Percentiles rank a stretch among this genome's conserved stretches.
Evolutionary conservation across 1,139 yeast genomes (phyloP).

Genomic region (Pichia sp.): DNA sequence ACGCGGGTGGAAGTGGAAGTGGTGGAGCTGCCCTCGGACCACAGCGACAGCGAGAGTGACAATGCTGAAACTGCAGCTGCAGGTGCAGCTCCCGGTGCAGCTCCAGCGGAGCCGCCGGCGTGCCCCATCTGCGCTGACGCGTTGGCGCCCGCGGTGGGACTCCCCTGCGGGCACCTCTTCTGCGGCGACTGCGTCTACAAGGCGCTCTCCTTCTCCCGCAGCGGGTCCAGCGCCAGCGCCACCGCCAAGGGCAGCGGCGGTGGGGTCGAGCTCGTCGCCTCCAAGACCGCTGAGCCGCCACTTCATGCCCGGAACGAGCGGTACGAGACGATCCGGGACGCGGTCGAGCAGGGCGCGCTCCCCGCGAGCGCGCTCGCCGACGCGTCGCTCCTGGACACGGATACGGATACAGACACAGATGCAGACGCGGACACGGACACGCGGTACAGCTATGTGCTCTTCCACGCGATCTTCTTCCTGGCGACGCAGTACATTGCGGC

Average conservation of each 20-base stretch:
- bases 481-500: conserved; percentile 98
- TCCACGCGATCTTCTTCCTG: conserved; percentile 84
- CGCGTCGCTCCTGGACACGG: conserved; percentile 49
- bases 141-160: conserved; percentile 38
- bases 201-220: conserved; percentile 32
- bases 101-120: background rate
- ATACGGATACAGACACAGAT: conserved; percentile 30
- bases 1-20: too few species aligned
- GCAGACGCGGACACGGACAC: conserved; percentile 33
- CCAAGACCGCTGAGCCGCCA: too few species aligned
- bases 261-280: background rate
- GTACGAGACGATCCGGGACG: conserved; percentile 82
- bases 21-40: too few species aligned
- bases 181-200: conserved; percentile 45
- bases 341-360: conserved; percentile 88
- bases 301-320: too few species aligned
- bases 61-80: too few species aligned
- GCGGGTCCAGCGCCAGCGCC: too few species aligned
- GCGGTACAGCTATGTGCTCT: conserved; percentile 79
- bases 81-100: background rate
- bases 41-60: too few species aligned
- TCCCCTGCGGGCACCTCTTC: conserved; percentile 50
- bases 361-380: conserved; percentile 89
- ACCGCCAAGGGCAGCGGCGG: background rate
- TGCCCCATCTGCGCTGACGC: conserved; percentile 51